phyloP scores from a whole-genome alignment of 2,329 filamentous ascomycete species.

The Diplodia sapinea region DNA sequence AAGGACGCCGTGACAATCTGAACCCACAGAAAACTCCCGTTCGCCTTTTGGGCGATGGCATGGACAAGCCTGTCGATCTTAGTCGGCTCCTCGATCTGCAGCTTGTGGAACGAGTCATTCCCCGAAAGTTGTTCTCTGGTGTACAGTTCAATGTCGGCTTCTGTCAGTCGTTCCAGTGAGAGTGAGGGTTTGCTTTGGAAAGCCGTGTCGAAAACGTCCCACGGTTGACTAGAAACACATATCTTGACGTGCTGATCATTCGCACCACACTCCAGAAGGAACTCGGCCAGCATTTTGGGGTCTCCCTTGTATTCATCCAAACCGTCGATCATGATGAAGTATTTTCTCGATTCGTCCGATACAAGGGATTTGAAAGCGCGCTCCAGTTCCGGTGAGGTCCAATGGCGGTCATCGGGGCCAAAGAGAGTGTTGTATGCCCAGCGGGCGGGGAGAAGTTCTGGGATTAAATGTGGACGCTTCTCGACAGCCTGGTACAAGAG shows the following conservation, averaged over 20 bases:
- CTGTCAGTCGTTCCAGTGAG: conserved; percentile 28
- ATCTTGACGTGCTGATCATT: conserved; percentile 18
- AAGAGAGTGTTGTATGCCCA: conserved; percentile 17
- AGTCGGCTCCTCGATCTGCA: neutral
- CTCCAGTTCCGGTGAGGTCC: conserved; percentile 3
- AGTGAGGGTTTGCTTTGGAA: conserved; percentile 25
- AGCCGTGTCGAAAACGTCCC: conserved; percentile 14
- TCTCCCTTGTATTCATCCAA: conserved; percentile 30
- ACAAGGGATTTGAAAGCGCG: conserved; percentile 1
- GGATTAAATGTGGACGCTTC: neutral
- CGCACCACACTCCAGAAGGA: neutral
- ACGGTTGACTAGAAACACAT: conserved; percentile 17
- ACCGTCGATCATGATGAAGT: conserved; percentile 31
- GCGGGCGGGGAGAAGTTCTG: conserved; percentile 13
- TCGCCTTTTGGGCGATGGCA: conserved; percentile 32
- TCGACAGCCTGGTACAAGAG: conserved; percentile 28
- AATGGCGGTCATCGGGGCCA: neutral
- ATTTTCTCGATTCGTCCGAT: conserved; percentile 5
- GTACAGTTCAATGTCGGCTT: conserved; percentile 26
- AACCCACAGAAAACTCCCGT: conserved; percentile 38
- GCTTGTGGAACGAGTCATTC: conserved; percentile 10
- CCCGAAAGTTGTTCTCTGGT: conserved; percentile 11
- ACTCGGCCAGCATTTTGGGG: neutral
- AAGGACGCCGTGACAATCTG: conserved; percentile 34
- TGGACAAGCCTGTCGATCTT: conserved; percentile 10